A percentile compares a stretch with the other conserved stretches of the same genome.
Evolutionary conservation across 148 eudicot species (phyloP).

Genomic region (Amaranthus hypochondriacus): DNA sequence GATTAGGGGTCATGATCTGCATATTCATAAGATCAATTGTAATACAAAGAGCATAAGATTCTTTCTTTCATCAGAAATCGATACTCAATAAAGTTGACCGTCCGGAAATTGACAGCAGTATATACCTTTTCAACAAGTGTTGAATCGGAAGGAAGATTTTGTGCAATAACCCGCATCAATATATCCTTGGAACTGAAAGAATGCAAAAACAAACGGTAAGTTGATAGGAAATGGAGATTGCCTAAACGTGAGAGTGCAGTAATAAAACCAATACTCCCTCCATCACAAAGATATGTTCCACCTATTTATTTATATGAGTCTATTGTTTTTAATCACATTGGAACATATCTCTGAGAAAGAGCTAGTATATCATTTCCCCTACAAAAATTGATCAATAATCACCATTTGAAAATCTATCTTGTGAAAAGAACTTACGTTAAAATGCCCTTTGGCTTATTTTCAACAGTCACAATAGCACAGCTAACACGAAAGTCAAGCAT

Average conservation of each 20-base stretch:
- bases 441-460: conserved; percentile 80
- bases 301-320: too few relatives aligned
- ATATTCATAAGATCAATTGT: conserved; percentile 14
- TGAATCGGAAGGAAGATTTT: conserved; percentile 74
- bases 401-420: neutral
- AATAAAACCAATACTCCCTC: neutral
- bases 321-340: too few relatives aligned
- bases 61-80: neutral
- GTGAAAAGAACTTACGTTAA: conserved; percentile 54
- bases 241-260: neutral
- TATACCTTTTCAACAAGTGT: conserved; percentile 83
- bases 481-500: conserved; percentile 64
- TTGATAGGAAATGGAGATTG: neutral
- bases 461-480: conserved; percentile 73
- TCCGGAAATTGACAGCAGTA: neutral
- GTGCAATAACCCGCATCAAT: conserved; percentile 82
- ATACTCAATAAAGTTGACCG: neutral
- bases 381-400: neutral
- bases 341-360: too few relatives aligned
- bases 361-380: neutral
- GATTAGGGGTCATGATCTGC: conserved; percentile 98
- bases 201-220: neutral
- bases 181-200: conserved; percentile 81
- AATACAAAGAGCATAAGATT: neutral
- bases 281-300: too few relatives aligned